Evolutionary conservation across 176 grass and related monocot species (phyloP).

Genomic region (Microstegium vimineum): DNA sequence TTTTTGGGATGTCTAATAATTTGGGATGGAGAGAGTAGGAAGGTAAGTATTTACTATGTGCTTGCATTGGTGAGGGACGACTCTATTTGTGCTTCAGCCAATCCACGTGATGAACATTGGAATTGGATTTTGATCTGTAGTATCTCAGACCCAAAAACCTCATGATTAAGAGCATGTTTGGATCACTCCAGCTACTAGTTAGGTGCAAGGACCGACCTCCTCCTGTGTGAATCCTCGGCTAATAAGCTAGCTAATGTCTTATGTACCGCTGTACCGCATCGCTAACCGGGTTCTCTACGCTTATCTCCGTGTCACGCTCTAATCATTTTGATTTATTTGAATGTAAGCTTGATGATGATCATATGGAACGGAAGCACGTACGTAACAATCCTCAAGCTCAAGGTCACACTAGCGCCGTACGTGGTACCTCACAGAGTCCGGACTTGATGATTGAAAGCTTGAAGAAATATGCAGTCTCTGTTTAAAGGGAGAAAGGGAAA

Average conservation of each 20-base stretch:
- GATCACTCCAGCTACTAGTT: neutral
- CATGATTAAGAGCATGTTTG: no score
- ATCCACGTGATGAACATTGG: neutral
- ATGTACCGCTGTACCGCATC: no score
- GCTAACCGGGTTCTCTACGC: neutral
- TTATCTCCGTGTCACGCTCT: neutral
- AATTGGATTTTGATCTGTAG: no score
- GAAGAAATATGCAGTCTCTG: neutral
- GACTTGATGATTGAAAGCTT: neutral
- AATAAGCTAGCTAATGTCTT: neutral
- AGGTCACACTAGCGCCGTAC: neutral
- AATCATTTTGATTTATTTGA: neutral
- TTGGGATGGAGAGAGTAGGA: no score
- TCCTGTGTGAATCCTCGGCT: neutral
- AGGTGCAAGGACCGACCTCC: neutral
- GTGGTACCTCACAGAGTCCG: conserved; percentile 6
- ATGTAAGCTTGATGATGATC: neutral
- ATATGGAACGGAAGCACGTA: neutral
- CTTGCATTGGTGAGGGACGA: neutral
- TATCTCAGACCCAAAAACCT: no score
- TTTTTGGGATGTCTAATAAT: no score
- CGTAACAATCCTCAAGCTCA: neutral
- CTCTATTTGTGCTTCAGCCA: neutral
- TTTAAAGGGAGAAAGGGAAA: neutral
- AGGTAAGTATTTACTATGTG: neutral